Percentiles rank a stretch among this genome's conserved stretches.
phyloP scores from a whole-genome alignment of 331 rosid species.

The Rosa hybrid region DNA sequence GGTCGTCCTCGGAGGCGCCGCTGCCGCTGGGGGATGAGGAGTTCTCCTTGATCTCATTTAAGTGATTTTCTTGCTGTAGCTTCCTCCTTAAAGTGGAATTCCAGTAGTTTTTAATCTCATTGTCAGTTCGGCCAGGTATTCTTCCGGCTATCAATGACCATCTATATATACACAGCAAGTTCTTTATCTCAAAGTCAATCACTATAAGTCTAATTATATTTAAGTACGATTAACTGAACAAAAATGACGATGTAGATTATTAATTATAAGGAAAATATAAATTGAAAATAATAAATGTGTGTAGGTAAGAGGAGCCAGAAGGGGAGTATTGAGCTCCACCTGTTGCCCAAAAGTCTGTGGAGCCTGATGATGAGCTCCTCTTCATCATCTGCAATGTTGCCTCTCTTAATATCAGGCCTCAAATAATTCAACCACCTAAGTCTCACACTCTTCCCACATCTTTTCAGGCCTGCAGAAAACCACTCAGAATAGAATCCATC shows the following conservation, averaged over 20 bases:
- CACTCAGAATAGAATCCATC: not conserved
- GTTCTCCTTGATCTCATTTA: not conserved
- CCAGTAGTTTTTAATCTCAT: constrained; percentile 47
- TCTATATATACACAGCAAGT: constrained; percentile 3
- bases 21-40: not conserved
- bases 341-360: constrained; percentile 44
- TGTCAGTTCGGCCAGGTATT: constrained; percentile 47
- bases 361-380: constrained; percentile 44
- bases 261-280: no score
- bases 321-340: constrained; percentile 7
- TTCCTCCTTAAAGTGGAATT: constrained; percentile 29
- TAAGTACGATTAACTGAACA: not conserved
- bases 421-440: constrained; percentile 38
- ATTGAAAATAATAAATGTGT: not conserved
- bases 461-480: constrained; percentile 28
- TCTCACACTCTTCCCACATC: constrained; percentile 42
- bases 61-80: not conserved
- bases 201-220: no score
- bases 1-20: not conserved
- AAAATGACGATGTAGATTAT: not conserved
- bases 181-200: no score
- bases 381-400: constrained; percentile 39
- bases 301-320: not conserved
- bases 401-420: constrained; percentile 40
- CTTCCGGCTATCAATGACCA: constrained; percentile 47